These are phyloP conservation scores for Typha latifolia DNA, from an alignment of 176 grass and related monocot species.

Conservation along the genomic window DNA sequence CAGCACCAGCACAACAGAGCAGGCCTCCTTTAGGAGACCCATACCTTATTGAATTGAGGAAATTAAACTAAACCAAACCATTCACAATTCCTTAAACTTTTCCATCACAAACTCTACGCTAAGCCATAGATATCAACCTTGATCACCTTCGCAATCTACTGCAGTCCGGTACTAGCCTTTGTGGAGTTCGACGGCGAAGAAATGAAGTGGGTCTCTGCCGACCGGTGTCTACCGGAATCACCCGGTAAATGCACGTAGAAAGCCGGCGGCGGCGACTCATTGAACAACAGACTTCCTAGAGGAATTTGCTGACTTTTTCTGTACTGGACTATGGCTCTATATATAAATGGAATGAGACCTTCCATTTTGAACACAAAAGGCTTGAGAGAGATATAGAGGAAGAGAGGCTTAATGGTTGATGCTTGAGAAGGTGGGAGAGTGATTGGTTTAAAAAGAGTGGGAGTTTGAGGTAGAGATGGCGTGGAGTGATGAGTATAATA, in stretches of 20 bases:
- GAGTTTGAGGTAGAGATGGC: conserved; percentile 11
- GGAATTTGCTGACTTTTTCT: conserved; percentile 46
- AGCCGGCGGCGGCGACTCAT: conserved; percentile 33
- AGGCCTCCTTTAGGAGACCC: no score
- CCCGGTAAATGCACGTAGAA: conserved; percentile 52
- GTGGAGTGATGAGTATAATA: conserved; percentile 26
- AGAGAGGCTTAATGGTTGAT: neutral
- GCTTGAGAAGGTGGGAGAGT: conserved; percentile 38
- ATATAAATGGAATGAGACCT: conserved; percentile 82
- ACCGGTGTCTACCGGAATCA: conserved; percentile 34
- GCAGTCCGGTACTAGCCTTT: conserved; percentile 2
- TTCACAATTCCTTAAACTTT: no score
- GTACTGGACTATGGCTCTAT: conserved; percentile 62
- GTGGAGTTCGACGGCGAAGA: conserved; percentile 4
- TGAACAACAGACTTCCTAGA: conserved; percentile 36
- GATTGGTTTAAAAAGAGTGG: no score
- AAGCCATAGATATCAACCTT: no score
- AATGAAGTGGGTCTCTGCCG: conserved; percentile 18
- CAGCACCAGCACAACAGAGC: no score
- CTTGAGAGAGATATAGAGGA: neutral
- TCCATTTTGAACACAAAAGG: conserved; percentile 33
- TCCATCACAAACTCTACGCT: no score
- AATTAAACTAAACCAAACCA: no score
- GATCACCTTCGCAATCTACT: neutral
- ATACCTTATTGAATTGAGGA: no score